Evolutionary conservation across 345 rosid species (phyloP).

Genomic region (Populus deltoides): DNA sequence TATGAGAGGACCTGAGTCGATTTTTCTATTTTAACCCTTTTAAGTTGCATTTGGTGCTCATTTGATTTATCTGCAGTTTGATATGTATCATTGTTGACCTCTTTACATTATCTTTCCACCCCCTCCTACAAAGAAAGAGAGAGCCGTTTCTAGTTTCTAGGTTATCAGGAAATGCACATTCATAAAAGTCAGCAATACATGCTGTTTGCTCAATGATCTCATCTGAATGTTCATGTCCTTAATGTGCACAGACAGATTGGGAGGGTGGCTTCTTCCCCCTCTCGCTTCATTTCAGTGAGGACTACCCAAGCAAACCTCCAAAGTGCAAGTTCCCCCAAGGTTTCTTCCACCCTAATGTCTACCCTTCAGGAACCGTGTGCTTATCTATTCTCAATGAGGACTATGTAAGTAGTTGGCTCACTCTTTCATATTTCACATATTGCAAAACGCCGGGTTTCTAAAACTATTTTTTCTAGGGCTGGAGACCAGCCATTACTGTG

Average conservation of each 20-base stretch:
- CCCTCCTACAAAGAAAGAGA: background rate
- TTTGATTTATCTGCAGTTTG: background rate
- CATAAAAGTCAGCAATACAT: background rate
- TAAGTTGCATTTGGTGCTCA: background rate
- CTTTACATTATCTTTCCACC: background rate
- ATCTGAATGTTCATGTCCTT: background rate
- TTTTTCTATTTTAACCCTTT: background rate
- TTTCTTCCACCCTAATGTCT: constrained; percentile 4
- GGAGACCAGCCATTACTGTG: constrained; percentile 11
- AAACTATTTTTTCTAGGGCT: background rate
- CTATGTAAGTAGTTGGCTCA: background rate
- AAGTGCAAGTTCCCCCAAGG: constrained; percentile 11
- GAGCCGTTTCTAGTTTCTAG: background rate
- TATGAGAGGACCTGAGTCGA: background rate
- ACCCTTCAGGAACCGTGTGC: constrained; percentile 5
- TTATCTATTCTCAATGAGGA: constrained; percentile 12
- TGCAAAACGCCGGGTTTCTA: background rate
- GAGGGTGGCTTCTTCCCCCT: constrained; percentile 6
- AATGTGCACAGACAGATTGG: constrained; percentile 1
- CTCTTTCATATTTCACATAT: background rate
- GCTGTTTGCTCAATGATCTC: background rate
- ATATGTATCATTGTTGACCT: background rate
- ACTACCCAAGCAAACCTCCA: constrained; percentile 9
- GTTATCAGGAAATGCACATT: background rate
- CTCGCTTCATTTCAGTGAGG: background rate